Evolutionary conservation across 768 basidiomycete genomes (phyloP), one percentile per base, ranked within the genome.

Genomic region (Mycena chlorophos): DNA sequence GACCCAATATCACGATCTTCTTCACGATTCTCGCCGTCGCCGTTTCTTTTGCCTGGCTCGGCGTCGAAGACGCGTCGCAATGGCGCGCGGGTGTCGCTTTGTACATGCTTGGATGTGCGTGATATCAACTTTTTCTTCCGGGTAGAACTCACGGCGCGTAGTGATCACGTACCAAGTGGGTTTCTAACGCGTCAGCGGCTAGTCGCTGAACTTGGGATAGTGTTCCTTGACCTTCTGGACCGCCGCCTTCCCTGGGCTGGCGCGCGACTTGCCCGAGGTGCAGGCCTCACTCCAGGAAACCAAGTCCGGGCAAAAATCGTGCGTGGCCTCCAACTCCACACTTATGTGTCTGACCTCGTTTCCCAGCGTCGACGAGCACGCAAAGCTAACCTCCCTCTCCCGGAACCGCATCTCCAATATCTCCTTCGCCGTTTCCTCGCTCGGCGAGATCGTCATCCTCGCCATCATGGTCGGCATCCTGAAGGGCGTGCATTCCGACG

Each of bases 151-250:
- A 63, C 40, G 58, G 59, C 50, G 20, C 58, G 20, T 65, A 85
- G 84, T 90, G 53, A 86, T 90, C 30, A 76, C 87, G 0, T 91
- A 89, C 67, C 88, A 89, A 73, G 85, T 80, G 48, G 13, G 23
- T 50, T 29, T 16, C 26, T 28, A 13, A 13, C 13, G 30, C 17
- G n/a, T 51, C 14, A 27, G n/a, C n/a, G 13, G n/a, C 4, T 3
- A 14, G 17, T 19, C 27, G 13, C 47, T 61, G 22, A 61, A 25
- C 4, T 31, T n/a, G 34, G 37, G 10, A 0, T 54, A 87, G 82
- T 82, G 86, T 52, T 74, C 86, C 27, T 68, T 90, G 52, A 90
- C 89, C 0, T 91, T 91, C 69, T 91, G 88, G 88, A 88, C 87
- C 0, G 89, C 89, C 13, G 89, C 89, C 13, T 90, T 91, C 66